Percentiles rank a stretch among this genome's conserved stretches.
These are phyloP conservation scores for Colletotrichum musicola DNA, from an alignment of 2,329 filamentous ascomycete species.

Conservation along the genomic window DNA sequence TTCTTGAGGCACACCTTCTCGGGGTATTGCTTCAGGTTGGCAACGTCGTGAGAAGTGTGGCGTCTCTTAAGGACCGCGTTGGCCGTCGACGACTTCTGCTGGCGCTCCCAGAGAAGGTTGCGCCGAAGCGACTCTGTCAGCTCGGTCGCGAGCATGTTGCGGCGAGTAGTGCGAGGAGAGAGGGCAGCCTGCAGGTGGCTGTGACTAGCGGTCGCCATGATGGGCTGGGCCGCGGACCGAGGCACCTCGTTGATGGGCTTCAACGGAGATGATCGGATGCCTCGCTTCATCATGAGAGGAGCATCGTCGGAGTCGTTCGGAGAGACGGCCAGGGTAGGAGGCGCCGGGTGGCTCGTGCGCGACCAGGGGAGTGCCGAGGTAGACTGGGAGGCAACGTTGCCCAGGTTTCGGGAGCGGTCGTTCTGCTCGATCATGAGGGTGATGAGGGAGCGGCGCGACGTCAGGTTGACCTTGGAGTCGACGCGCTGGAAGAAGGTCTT, in stretches of 20 bases:
- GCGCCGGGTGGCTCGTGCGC: constrained; percentile 59
- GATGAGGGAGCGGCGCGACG: constrained; percentile 88
- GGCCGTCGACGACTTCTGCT: constrained; percentile 91
- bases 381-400: constrained; percentile 75
- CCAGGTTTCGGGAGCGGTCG: constrained; percentile 77
- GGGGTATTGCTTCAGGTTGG: constrained; percentile 87
- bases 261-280: constrained; percentile 61
- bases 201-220: constrained; percentile 75
- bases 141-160: constrained; percentile 96
- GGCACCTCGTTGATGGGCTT: constrained; percentile 73
- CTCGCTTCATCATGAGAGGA: constrained; percentile 74
- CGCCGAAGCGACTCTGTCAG: constrained; percentile 92
- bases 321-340: constrained; percentile 59
- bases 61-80: constrained; percentile 90
- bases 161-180: constrained; percentile 90
- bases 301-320: constrained; percentile 73
- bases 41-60: constrained; percentile 91
- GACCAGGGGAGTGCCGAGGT: constrained; percentile 76
- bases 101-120: constrained; percentile 93
- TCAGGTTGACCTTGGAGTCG: constrained; percentile 86
- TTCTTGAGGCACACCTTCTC: constrained; percentile 72
- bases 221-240: constrained; percentile 79
- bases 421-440: constrained; percentile 88
- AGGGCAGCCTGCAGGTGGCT: constrained; percentile 77
- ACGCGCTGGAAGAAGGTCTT: constrained; percentile 89